Evolutionary conservation across 2,329 filamentous ascomycete species (phyloP).

Genomic region (Neopestalotiopsis sp.): DNA sequence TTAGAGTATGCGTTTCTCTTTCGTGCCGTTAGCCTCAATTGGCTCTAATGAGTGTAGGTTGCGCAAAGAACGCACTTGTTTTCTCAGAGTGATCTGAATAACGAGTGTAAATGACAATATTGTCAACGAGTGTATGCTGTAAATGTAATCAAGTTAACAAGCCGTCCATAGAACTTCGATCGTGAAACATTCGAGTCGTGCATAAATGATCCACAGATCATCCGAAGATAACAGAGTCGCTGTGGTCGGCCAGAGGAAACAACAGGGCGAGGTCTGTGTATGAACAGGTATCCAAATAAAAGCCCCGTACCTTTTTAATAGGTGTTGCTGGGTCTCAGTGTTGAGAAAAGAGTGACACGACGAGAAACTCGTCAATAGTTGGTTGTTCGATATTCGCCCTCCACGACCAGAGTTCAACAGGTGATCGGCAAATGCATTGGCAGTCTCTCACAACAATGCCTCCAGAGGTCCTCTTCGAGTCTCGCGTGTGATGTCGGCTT

Average conservation of each 20-base stretch:
- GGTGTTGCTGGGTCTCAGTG: slow-evolving; percentile 8
- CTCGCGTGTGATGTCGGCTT: slow-evolving; percentile 7
- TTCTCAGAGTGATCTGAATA: slow-evolving; percentile 45
- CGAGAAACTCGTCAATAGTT: slow-evolving; percentile 38
- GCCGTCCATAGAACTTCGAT: slow-evolving; percentile 23
- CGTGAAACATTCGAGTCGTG: not conserved
- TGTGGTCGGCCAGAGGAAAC: not conserved
- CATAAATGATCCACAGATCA: slow-evolving; percentile 31
- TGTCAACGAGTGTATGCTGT: slow-evolving; percentile 48
- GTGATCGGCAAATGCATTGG: slow-evolving; percentile 23
- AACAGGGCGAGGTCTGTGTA: not conserved
- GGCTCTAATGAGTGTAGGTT: not conserved
- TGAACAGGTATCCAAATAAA: not conserved
- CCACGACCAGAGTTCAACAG: slow-evolving; percentile 15
- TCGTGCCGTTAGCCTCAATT: slow-evolving; percentile 13
- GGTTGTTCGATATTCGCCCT: slow-evolving; percentile 22
- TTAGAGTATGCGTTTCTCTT: slow-evolving; percentile 10
- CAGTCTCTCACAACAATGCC: slow-evolving; percentile 19
- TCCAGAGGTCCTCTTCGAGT: slow-evolving; percentile 29
- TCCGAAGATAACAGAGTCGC: not conserved
- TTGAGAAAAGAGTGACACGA: slow-evolving; percentile 40
- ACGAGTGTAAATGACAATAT: slow-evolving; percentile 54
- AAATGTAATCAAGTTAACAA: not conserved
- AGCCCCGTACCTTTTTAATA: slow-evolving; percentile 6
- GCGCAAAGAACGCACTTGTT: slow-evolving; percentile 31